These are phyloP conservation scores for Hebeloma cylindrosporum DNA, from an alignment of 768 basidiomycete genomes.

Conservation along the genomic window DNA sequence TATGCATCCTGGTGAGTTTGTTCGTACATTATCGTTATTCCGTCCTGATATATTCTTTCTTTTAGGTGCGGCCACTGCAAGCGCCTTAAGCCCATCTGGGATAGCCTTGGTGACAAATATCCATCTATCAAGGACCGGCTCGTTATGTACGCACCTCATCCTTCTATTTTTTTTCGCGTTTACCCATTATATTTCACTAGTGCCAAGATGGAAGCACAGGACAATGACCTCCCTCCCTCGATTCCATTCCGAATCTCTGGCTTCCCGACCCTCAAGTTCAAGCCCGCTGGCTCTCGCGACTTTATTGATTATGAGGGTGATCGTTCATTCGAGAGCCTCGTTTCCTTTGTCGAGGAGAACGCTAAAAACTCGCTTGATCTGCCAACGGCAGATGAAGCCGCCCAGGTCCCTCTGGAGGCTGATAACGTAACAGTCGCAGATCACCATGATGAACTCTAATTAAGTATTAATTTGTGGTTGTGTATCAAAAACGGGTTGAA, in stretches of 20 bases:
- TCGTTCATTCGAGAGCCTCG: constrained; percentile 80
- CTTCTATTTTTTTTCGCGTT: background rate
- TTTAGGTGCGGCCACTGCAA: constrained; percentile 95
- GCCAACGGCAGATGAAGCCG: constrained; percentile 31
- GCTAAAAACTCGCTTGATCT: constrained; percentile 72
- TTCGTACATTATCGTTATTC: background rate
- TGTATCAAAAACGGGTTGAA: background rate
- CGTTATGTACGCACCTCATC: constrained; percentile 58
- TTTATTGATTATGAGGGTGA: constrained; percentile 96
- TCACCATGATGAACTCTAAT: constrained; percentile 48
- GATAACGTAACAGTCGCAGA: constrained; percentile 26
- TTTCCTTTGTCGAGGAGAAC: constrained; percentile 80
- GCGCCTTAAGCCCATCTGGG: constrained; percentile 94
- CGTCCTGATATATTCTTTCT: constrained; percentile 1
- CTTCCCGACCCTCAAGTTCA: constrained; percentile 97
- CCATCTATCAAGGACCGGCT: constrained; percentile 70
- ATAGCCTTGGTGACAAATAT: constrained; percentile 85
- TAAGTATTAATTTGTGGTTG: constrained; percentile 7
- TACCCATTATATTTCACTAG: constrained; percentile 36
- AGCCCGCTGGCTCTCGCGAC: constrained; percentile 79
- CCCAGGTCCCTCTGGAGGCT: constrained; percentile 37
- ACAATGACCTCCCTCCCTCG: constrained; percentile 92
- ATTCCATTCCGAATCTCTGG: constrained; percentile 84
- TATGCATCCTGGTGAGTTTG: constrained; percentile 87
- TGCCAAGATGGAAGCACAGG: constrained; percentile 95